Conservation (phyloP, 495 filamentous ascomycete genomes). For the Xylaria sp. region DNA sequence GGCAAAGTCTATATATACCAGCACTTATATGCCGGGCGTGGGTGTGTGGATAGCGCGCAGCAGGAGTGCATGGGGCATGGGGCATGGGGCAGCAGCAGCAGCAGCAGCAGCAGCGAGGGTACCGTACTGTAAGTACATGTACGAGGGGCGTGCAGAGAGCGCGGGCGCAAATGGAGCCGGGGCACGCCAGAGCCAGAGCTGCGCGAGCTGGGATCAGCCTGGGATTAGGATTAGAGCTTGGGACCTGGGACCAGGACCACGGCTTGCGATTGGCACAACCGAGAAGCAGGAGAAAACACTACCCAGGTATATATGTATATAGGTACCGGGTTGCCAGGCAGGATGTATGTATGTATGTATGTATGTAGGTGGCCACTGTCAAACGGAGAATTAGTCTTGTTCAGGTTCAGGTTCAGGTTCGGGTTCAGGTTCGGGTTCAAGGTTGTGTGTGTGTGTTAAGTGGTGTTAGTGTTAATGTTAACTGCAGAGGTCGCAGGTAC, state of each 20-base stretch:
- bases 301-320: neutral
- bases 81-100: neutral
- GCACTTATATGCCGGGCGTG: neutral
- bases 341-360: too few relatives aligned
- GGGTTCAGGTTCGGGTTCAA: too few relatives aligned
- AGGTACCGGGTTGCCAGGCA: too few relatives aligned
- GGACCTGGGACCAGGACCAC: neutral
- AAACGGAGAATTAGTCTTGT: neutral
- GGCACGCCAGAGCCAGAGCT: neutral
- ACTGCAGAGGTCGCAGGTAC: too few relatives aligned
- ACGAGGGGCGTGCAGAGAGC: neutral
- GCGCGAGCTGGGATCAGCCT: neutral
- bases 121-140: too few relatives aligned
- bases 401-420: neutral
- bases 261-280: conserved; percentile 3
- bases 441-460: too few relatives aligned
- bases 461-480: too few relatives aligned
- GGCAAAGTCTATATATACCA: conserved; percentile 14
- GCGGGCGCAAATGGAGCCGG: neutral
- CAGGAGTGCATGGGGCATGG: neutral
- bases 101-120: too few relatives aligned
- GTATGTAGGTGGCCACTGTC: too few relatives aligned
- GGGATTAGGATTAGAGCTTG: neutral
- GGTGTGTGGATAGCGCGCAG: neutral
- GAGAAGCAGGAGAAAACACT: neutral